Conservation (phyloP, 768 basidiomycete genomes). For the Kwoniella heveanensis region DNA sequence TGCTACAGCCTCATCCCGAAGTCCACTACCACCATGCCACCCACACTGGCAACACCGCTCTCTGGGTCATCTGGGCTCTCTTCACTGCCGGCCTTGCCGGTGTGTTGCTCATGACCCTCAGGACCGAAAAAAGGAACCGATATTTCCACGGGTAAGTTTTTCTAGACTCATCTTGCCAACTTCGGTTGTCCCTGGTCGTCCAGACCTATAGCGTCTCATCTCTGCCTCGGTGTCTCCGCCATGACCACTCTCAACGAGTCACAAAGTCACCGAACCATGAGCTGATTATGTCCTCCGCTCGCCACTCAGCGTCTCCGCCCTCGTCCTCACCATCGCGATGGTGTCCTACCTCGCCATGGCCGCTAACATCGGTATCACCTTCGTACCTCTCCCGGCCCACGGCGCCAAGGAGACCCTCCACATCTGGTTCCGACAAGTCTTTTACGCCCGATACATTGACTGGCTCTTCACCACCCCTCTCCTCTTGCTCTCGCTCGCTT, state of each 20-base stretch:
- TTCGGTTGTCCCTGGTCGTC: too few relatives aligned
- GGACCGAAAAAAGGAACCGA: conserved; percentile 49
- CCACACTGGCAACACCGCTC: conserved; percentile 39
- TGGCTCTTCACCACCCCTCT: conserved; percentile 55
- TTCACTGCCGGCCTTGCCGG: conserved; percentile 43
- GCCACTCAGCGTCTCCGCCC: conserved; percentile 39
- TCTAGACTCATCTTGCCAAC: too few relatives aligned
- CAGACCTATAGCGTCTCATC: too few relatives aligned
- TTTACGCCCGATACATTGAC: conserved; percentile 51
- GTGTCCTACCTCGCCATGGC: conserved; percentile 55
- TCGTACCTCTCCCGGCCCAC: conserved; percentile 41
- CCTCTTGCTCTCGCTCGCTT: conserved; percentile 49
- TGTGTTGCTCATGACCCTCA: conserved; percentile 39
- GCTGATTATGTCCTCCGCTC: too few relatives aligned
- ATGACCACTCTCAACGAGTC: too few relatives aligned
- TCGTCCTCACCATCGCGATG: conserved; percentile 51
- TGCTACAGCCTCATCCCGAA: conserved; percentile 32
- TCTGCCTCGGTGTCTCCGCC: neutral
- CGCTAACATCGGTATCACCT: conserved; percentile 43
- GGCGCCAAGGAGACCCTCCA: conserved; percentile 27
- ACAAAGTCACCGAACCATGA: too few relatives aligned
- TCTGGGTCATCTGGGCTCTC: conserved; percentile 47
- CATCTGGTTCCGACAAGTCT: conserved; percentile 45
- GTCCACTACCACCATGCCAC: conserved; percentile 35
- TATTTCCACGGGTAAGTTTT: conserved; percentile 51